Evolutionary conservation across 495 filamentous ascomycete species (phyloP), one percentile per base, ranked within the genome.

Genomic region (Aspergillus panamensis): DNA sequence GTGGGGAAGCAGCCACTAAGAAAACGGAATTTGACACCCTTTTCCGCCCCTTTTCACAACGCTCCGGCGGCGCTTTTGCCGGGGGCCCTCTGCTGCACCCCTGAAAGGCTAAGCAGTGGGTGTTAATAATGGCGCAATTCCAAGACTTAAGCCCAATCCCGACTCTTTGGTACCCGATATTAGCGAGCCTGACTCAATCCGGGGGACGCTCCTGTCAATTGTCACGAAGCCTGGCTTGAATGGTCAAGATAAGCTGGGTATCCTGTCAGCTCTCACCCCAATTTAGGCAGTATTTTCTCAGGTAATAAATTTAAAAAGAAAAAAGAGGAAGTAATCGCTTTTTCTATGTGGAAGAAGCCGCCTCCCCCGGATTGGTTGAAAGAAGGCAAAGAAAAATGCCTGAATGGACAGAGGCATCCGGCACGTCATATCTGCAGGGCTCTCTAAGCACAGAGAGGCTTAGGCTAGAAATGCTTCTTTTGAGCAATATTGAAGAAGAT

Each of bases 101-200:
- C 42, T 45, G 42, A 45, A 21, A 20, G 35, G 33, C 33, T 37
- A 37, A 32, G 37, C 10, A 43, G 45, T 14, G 16, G 16, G 37
- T 25, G 47, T 29, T 20, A 13, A 25, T n/a, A 20, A 16, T 14
- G 31, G 32, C 1, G 12, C 35, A 16, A 17, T 14, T 12, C 35
- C 17, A 35, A 33, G 37, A 19, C 8, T 51, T 16, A 20, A 47
- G 30, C 8, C 17, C 16, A 25, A 53, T 49, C 51, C 62, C 62
- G 48, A 44, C 51, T 51, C 48, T 52, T 37, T 61, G 62, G 62
- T 58, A 61, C 53, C 19, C 53, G 45, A 61, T 60, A 48, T 37
- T 51, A 53, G 57, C 48, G 53, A 61, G 63, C 55, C 55, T 50
- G 50, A 19, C n/a, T 30, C 10, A 10, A 51, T 56, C 39, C 42